phyloP scores from a whole-genome alignment of 2,329 filamentous ascomycete genomes.

The Arthroderma sp. region DNA sequence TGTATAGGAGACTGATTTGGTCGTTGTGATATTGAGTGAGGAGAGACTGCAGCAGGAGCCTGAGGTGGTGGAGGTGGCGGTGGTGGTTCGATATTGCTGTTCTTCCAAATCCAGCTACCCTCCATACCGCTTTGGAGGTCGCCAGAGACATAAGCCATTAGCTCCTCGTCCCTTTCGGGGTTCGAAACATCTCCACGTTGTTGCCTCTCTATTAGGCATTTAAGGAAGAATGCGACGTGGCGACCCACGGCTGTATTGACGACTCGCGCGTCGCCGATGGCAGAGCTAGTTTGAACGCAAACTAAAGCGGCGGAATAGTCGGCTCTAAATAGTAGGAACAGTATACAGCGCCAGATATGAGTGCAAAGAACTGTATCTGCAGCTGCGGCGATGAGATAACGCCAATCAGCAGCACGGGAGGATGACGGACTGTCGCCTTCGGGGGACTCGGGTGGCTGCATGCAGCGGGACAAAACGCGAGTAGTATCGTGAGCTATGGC shows the following conservation, averaged over 20 bases:
- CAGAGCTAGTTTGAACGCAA: conserved; percentile 58
- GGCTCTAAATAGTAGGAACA: conserved; percentile 64
- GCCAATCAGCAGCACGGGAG: conserved; percentile 35
- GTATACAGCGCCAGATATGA: conserved; percentile 75
- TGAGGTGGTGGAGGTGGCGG: background rate
- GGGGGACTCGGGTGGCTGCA: conserved; percentile 30
- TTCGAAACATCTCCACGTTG: conserved; percentile 29
- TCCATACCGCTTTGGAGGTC: conserved; percentile 73
- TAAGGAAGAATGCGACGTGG: conserved; percentile 69
- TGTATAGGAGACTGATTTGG: too few relatives aligned
- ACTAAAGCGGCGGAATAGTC: conserved; percentile 59
- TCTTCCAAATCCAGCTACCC: conserved; percentile 71
- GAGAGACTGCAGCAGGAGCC: too few relatives aligned
- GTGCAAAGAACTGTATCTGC: conserved; percentile 64
- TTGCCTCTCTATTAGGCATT: conserved; percentile 46
- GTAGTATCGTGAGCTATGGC: conserved; percentile 66
- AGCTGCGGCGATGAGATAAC: conserved; percentile 48
- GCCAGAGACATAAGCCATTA: conserved; percentile 72
- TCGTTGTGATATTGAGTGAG: too few relatives aligned
- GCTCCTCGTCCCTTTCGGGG: conserved; percentile 63
- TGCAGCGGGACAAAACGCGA: conserved; percentile 55
- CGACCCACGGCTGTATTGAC: conserved; percentile 68
- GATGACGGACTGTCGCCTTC: conserved; percentile 16
- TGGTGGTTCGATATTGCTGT: conserved; percentile 39
- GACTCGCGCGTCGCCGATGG: conserved; percentile 57